Conservation (phyloP, 331 rosid genomes). For the Quercus tomentella region DNA sequence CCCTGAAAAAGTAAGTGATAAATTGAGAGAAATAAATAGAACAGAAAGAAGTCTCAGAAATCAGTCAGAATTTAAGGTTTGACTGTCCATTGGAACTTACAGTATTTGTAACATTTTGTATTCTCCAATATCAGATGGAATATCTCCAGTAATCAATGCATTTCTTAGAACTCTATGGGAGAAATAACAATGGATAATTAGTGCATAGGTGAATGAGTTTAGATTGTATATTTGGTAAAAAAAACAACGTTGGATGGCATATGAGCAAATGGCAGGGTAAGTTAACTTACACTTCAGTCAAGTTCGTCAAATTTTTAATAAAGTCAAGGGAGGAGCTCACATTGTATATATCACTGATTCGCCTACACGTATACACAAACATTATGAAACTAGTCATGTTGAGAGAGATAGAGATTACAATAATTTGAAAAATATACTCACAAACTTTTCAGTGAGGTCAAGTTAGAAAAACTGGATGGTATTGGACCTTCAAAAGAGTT, state of each 20-base stretch:
- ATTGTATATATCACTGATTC: neutral
- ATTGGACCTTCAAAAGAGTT: neutral
- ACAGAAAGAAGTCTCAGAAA: neutral
- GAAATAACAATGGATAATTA: neutral
- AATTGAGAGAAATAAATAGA: neutral
- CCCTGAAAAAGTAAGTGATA: neutral
- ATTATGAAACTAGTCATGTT: neutral
- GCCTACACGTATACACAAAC: neutral
- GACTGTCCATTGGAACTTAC: neutral
- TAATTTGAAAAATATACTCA: neutral
- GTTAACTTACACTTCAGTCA: neutral
- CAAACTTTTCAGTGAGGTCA: neutral
- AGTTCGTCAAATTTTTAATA: neutral
- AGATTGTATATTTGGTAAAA: too few relatives aligned
- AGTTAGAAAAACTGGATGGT: neutral
- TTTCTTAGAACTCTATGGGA: neutral
- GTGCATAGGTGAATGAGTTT: too few relatives aligned
- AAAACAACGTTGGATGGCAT: too few relatives aligned
- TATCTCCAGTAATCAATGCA: neutral
- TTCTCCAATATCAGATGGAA: neutral
- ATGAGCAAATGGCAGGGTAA: neutral
- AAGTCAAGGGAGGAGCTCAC: neutral
- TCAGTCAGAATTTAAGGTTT: neutral
- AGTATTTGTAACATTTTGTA: neutral
- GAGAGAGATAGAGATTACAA: neutral